Evolutionary conservation across 2,329 filamentous ascomycete genomes (phyloP).

Genomic region (Fonsecaea nubica): DNA sequence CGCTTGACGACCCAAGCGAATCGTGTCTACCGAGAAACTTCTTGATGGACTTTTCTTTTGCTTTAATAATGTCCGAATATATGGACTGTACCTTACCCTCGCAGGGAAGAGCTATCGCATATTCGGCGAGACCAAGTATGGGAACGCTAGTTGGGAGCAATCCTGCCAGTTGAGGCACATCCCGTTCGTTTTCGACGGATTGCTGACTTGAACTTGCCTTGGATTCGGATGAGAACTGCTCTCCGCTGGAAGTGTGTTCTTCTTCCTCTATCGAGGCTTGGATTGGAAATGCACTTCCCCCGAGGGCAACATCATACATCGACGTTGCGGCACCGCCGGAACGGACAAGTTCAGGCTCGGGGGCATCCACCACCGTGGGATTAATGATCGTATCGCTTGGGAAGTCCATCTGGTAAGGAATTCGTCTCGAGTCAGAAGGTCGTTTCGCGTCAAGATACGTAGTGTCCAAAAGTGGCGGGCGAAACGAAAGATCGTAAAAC

Average conservation of each 20-base stretch:
- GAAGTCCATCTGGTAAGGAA: constrained; percentile 8
- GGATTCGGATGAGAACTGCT: constrained; percentile 33
- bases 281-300: constrained; percentile 35
- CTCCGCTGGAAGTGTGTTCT: constrained; percentile 27
- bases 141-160: constrained; percentile 35
- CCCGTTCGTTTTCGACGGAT: constrained; percentile 38
- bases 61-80: constrained; percentile 39
- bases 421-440: neutral
- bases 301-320: constrained; percentile 21
- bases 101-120: constrained; percentile 36
- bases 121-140: constrained; percentile 38
- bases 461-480: neutral
- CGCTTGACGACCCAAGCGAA: constrained; percentile 33
- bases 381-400: neutral
- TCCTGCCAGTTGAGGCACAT: constrained; percentile 34
- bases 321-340: constrained; percentile 1
- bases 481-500: neutral
- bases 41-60: constrained; percentile 37
- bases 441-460: neutral
- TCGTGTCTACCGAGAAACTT: constrained; percentile 39
- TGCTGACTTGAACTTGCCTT: constrained; percentile 40
- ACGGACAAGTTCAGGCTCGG: neutral
- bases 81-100: constrained; percentile 40
- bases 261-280: constrained; percentile 41
- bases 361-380: neutral